Conservation (phyloP, 306 rosid genomes). For the Carpinus fangiana region DNA sequence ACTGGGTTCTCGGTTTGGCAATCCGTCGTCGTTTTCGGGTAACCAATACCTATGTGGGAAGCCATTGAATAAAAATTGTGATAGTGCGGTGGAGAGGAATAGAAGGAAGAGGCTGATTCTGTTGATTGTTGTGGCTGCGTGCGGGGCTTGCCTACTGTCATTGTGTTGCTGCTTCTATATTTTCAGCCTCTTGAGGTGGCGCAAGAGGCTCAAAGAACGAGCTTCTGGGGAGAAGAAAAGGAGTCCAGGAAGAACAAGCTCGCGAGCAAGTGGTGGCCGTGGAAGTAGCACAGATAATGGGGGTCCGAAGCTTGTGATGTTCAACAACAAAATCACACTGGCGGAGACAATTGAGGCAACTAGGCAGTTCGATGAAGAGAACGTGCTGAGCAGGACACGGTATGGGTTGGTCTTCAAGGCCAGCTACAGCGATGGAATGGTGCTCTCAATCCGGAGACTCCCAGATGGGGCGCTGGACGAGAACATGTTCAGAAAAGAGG, state of each 20-base stretch:
- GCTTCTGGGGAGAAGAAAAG: conserved; percentile 76
- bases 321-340: conserved; percentile 79
- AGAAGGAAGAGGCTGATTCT: conserved; percentile 62
- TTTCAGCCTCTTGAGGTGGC: conserved; percentile 77
- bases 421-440: conserved; percentile 87
- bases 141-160: conserved; percentile 56
- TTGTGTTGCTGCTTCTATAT: conserved; percentile 86
- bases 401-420: conserved; percentile 87
- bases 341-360: conserved; percentile 92
- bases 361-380: conserved; percentile 88
- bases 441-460: conserved; percentile 84
- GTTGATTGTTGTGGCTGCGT: conserved; percentile 47
- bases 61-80: conserved; percentile 58
- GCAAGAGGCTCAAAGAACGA: conserved; percentile 62
- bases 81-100: conserved; percentile 23
- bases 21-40: conserved; percentile 54
- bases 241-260: conserved; percentile 82
- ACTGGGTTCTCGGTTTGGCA: conserved; percentile 68
- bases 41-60: conserved; percentile 68
- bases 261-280: conserved; percentile 85
- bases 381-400: conserved; percentile 84
- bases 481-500: conserved; percentile 83
- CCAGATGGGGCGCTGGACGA: conserved; percentile 69
- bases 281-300: conserved; percentile 69
- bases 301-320: conserved; percentile 91